Percentiles rank a stretch among this genome's conserved stretches.
Evolutionary conservation across 495 filamentous ascomycete species (phyloP).

Genomic region (Durotheca rogersii): DNA sequence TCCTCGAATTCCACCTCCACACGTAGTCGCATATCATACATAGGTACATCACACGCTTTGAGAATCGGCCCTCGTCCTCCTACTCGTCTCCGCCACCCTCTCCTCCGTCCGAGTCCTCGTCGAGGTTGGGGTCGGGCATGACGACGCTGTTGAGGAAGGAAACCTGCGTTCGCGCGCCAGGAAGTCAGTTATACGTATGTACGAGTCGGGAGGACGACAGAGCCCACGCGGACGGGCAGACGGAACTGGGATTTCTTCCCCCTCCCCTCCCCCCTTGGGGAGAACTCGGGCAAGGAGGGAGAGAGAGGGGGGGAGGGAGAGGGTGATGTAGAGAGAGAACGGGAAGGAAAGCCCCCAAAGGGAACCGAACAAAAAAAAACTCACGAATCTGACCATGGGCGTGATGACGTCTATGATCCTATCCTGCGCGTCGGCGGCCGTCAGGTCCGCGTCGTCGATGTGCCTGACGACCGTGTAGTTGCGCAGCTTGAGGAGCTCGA

Average conservation of each 20-base stretch:
- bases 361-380: no score
- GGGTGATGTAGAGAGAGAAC: background rate
- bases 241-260: no score
- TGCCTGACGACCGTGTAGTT: slow-evolving; percentile 71
- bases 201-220: no score
- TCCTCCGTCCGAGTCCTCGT: slow-evolving; percentile 37
- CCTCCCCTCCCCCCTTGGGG: no score
- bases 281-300: no score
- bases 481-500: slow-evolving; percentile 71
- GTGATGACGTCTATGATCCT: slow-evolving; percentile 56
- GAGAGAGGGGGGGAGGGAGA: no score
- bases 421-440: slow-evolving; percentile 51
- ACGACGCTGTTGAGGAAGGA: slow-evolving; percentile 63
- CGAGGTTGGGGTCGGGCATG: slow-evolving; percentile 59
- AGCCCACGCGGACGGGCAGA: no score
- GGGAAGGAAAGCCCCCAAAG: background rate
- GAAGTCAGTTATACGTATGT: no score
- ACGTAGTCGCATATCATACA: no score
- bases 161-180: slow-evolving; percentile 49
- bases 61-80: background rate
- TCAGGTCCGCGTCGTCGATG: slow-evolving; percentile 59
- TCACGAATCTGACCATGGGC: slow-evolving; percentile 66
- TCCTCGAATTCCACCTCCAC: no score
- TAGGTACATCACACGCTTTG: no score
- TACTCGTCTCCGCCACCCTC: slow-evolving; percentile 4